Conservation (phyloP, 208 protist species). For the Vickermania spadyakhi region DNA sequence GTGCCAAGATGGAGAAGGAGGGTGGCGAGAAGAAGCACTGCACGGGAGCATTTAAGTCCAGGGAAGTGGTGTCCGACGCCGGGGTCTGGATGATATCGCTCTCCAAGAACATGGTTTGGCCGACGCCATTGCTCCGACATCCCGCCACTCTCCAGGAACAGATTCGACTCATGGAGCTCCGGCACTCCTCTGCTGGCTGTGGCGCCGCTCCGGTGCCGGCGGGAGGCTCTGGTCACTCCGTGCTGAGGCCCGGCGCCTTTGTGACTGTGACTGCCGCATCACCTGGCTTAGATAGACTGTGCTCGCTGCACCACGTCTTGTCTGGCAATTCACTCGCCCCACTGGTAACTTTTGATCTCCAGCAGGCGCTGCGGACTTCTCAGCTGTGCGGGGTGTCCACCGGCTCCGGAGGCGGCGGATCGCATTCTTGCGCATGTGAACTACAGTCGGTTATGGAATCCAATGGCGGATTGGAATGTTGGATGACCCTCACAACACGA, state of each 20-base stretch:
- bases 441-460: no score
- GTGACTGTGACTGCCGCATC: neutral
- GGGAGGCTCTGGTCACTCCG: no score
- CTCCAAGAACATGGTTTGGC: slow-evolving; percentile 12
- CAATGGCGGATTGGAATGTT: no score
- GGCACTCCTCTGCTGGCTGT: neutral
- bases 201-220: no score
- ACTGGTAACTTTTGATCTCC: neutral
- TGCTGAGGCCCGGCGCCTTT: neutral
- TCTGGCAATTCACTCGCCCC: neutral
- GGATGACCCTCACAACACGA: no score
- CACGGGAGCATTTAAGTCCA: slow-evolving; percentile 1
- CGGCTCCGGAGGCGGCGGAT: no score
- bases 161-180: neutral
- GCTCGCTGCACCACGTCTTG: neutral
- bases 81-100: slow-evolving; percentile 18
- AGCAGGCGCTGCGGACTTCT: neutral
- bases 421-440: no score
- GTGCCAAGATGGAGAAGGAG: neutral
- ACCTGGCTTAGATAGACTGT: neutral
- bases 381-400: neutral
- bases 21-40: slow-evolving; percentile 8
- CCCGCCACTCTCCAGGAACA: slow-evolving; percentile 4
- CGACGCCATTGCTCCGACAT: slow-evolving; percentile 12
- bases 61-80: slow-evolving; percentile 3